These are phyloP conservation scores for Euphorbia neoarborescens DNA, from an alignment of 441 rosid species.

Conservation along the genomic window DNA sequence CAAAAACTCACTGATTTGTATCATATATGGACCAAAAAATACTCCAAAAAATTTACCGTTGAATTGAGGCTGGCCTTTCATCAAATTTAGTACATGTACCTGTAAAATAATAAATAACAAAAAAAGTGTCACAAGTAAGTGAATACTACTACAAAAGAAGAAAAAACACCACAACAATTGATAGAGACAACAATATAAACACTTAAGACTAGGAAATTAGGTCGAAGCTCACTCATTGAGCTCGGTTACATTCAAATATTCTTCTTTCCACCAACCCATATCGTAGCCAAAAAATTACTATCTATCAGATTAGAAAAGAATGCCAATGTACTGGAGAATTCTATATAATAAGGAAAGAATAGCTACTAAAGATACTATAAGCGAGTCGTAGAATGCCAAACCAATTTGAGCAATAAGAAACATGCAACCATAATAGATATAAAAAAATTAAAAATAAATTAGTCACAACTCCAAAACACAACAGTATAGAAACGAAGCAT, in stretches of 20 bases:
- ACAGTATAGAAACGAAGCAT: not conserved
- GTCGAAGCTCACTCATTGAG: conserved; percentile 71
- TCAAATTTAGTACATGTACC: too few relatives aligned
- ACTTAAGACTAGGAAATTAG: conserved; percentile 15
- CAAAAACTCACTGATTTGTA: too few relatives aligned
- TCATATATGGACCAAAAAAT: too few relatives aligned
- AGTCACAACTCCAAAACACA: not conserved
- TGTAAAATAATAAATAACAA: too few relatives aligned
- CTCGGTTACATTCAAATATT: conserved; percentile 85
- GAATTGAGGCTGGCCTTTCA: too few relatives aligned
- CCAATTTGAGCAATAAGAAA: not conserved
- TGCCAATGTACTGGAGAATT: conserved; percentile 4
- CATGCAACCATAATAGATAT: not conserved
- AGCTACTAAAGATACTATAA: not conserved
- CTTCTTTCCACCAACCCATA: conserved; percentile 98
- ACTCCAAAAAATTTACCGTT: too few relatives aligned
- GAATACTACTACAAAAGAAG: conserved; percentile 47
- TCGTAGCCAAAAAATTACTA: conserved; percentile 50
- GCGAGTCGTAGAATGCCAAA: not conserved
- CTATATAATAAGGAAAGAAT: conserved; percentile 2
- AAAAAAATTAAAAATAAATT: too few relatives aligned
- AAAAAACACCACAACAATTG: conserved; percentile 39
- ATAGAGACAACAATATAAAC: too few relatives aligned
- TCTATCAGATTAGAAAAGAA: conserved; percentile 29
- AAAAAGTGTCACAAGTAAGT: too few relatives aligned